A percentile compares a stretch with the other conserved stretches of the same genome.
Evolutionary conservation across 805 yeast genomes (phyloP).

Genomic region (Yarrowia sp.): DNA sequence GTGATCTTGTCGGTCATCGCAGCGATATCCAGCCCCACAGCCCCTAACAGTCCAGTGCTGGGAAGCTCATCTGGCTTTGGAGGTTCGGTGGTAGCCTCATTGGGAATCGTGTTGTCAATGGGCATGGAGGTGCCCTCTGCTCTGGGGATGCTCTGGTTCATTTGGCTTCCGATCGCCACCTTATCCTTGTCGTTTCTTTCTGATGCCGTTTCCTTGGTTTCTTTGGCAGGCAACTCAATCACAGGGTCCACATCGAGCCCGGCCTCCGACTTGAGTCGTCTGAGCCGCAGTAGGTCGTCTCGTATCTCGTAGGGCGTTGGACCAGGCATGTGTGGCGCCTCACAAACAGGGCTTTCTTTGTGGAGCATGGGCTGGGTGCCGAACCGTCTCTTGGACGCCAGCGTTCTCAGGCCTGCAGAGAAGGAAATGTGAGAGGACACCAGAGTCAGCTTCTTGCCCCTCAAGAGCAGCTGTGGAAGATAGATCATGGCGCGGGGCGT

Average conservation of each 20-base stretch:
- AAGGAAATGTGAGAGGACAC: constrained; percentile 13
- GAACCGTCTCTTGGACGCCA: constrained; percentile 4
- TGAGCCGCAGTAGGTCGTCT: background rate
- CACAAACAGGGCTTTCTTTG: constrained; percentile 7
- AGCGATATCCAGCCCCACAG: background rate
- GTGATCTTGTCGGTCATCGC: background rate
- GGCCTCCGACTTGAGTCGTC: constrained; percentile 5
- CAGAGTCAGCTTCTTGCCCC: constrained; percentile 4
- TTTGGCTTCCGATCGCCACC: constrained; percentile 1
- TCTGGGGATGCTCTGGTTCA: background rate
- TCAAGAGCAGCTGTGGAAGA: constrained; percentile 4
- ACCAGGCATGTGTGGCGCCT: constrained; percentile 6
- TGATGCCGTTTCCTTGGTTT: background rate
- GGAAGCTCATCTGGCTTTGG: background rate
- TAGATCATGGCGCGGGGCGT: background rate
- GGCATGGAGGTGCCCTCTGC: constrained; percentile 24
- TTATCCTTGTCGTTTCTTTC: background rate
- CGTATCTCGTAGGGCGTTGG: background rate
- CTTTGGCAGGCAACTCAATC: constrained; percentile 13
- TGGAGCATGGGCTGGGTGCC: constrained; percentile 4
- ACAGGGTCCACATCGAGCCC: constrained; percentile 13
- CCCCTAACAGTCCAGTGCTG: background rate
- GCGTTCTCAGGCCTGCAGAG: constrained; percentile 7
- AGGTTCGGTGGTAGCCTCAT: too few relatives aligned
- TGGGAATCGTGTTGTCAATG: background rate